These are phyloP conservation scores for Immersiella caudata DNA, from an alignment of 495 filamentous ascomycete species.

Conservation along the genomic window DNA sequence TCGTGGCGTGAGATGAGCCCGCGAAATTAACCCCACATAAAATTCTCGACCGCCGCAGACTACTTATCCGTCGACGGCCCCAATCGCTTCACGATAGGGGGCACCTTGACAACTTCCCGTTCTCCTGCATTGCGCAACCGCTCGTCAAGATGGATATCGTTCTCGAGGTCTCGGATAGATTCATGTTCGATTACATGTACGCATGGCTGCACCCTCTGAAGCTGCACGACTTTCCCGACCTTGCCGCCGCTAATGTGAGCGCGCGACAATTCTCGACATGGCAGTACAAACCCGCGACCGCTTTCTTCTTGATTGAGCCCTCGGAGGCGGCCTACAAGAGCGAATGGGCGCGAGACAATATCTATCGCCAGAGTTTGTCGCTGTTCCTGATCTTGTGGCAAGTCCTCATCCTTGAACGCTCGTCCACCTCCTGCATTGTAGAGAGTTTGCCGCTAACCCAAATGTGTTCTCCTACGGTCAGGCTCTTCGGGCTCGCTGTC, in stretches of 20 bases:
- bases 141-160: constrained; percentile 79
- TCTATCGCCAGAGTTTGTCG: constrained; percentile 73
- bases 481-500: constrained; percentile 79
- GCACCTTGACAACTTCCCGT: not conserved
- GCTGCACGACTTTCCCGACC: constrained; percentile 47
- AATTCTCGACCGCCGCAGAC: not conserved
- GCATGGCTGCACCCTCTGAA: constrained; percentile 67
- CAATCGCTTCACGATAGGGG: not conserved
- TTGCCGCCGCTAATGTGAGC: constrained; percentile 44
- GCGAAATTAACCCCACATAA: constrained; percentile 1
- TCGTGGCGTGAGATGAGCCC: not conserved
- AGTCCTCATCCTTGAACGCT: constrained; percentile 24
- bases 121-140: not conserved
- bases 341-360: constrained; percentile 76
- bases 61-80: not conserved
- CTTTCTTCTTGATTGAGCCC: constrained; percentile 70
- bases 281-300: constrained; percentile 72
- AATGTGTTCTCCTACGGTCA: constrained; percentile 40
- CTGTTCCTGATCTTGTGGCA: constrained; percentile 88
- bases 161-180: constrained; percentile 83
- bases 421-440: not conserved
- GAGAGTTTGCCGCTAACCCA: constrained; percentile 12
- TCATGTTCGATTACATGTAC: constrained; percentile 80
- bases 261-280: constrained; percentile 46
- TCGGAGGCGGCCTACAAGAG: constrained; percentile 81